Base-by-base conservation (phyloP, 805 yeast genomes). In the Lipomyces oligophaga region DNA sequence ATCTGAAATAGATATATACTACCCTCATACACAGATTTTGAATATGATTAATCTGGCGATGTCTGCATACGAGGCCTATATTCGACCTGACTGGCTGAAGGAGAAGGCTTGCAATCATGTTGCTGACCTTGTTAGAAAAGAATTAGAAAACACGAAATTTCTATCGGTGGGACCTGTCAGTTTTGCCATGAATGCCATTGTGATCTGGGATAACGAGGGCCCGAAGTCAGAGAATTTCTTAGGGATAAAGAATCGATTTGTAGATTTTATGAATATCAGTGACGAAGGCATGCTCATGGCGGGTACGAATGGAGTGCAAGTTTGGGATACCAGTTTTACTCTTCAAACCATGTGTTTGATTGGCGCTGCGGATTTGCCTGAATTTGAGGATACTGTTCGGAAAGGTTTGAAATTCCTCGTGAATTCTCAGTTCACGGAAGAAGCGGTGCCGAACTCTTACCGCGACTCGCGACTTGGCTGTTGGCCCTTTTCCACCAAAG, bases 231-330 rank as follows among this genome's bases (percentile, higher is more conserved):
- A 67, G 1, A 74, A 74, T 8, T 89, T 85, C 65, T 59, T 72
- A 42, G 68, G 71, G 19, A 73, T 81, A 25, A 63, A 75, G 36
- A 72, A 68, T 15, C 71, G 93, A 48, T 78, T 85, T 70, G 75
- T 79, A 31, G 97, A 93, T 58, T 80, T 79, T 30, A 59, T 87
- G 41, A 88, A 85, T 66, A 82, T 83, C 68, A 94, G 96, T 0
- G 84, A 88, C 0, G 84, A 83, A 62, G 99, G 99, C 3, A 75
- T 93, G 80, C 78, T 90, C 1, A 83, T 86, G 46, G 86, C 84
- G 85, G 99, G 99, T 2, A 93, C 99, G 0, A 93, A 93, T 65
- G 99, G 99, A 20, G 86, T 85, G 0, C 99, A 93, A 67, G 89
- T 83, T 1, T 93, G 99, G 98, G 99, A 93, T 65, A 81, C 82